A percentile compares a stretch with the other conserved stretches of the same genome.
Evolutionary conservation across 441 rosid species (phyloP).

Genomic region (Erysimum cheiri): DNA sequence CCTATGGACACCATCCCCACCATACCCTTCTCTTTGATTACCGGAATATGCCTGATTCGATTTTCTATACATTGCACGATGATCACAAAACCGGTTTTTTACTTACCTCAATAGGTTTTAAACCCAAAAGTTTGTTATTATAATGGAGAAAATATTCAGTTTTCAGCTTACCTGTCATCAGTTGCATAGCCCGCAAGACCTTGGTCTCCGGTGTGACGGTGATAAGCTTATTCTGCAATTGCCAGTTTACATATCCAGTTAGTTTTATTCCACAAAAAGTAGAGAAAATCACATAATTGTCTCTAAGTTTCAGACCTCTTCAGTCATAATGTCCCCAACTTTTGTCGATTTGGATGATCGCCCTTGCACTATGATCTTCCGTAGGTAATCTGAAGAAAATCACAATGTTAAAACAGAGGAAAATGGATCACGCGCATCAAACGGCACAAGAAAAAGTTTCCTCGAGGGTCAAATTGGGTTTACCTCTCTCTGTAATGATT

Average conservation of each 20-base stretch:
- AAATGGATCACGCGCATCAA: background rate
- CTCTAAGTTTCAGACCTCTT: conserved; percentile 62
- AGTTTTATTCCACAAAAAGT: background rate
- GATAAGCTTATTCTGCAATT: conserved; percentile 82
- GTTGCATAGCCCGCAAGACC: conserved; percentile 90
- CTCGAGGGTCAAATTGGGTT: too few relatives aligned
- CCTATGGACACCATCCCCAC: conserved; percentile 95
- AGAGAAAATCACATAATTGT: background rate
- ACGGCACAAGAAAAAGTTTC: background rate
- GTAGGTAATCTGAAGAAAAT: conserved; percentile 63
- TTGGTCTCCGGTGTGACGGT: conserved; percentile 90
- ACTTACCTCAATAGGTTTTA: conserved; percentile 4
- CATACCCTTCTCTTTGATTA: conserved; percentile 74
- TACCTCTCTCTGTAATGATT: conserved; percentile 97
- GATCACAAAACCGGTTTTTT: background rate
- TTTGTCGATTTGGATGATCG: conserved; percentile 95
- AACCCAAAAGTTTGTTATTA: background rate
- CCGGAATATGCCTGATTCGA: conserved; percentile 95
- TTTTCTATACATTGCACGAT: conserved; percentile 56
- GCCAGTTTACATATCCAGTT: conserved; percentile 4
- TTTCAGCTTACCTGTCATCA: conserved; percentile 80
- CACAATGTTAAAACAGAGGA: background rate
- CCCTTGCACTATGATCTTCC: conserved; percentile 96
- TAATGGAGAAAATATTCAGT: background rate
- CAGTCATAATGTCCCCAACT: conserved; percentile 98